Evolutionary conservation across 371 early-diverging fungal genomes (phyloP), one percentile per base, ranked within the genome.

Genomic region (Apophysomyces variabilis): DNA sequence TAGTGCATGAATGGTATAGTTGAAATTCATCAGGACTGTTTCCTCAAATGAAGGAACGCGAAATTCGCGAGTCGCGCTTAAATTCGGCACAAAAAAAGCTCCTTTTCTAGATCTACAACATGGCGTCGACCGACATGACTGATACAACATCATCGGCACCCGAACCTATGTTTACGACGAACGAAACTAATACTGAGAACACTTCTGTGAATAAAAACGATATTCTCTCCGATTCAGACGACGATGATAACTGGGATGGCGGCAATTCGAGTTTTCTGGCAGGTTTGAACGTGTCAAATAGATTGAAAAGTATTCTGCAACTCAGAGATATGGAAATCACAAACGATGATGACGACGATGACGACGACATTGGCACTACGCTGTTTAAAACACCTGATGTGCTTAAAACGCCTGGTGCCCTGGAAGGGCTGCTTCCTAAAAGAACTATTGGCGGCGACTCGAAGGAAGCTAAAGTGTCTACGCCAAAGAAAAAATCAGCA

Each of bases 351-450:
- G 65, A 69, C 9, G 69, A 65, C 36, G 65, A 61, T 16, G 66
- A 68, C 36, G 58, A 57, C 14, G 67, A 66, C 41, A 54, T 57
- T 18, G 67, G 61, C 35, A 54, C 56, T 58, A 47, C 63, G 0
- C 38, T 69, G 43, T 65, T 69, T 50, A 38, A 61, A 21, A 69
- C 69, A 41, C 69, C 69, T 6, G 61, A 65, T 3, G 69, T 65
- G 7, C 38, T 62, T 7, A 69, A 61, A 45, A 39, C 69, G 32
- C 46, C 61, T 0, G 69, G 54, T 18, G 63, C 65, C 12, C 65
- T 50, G 54, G 54, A 50, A 50, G 21, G 21, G 2, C 54, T 50
- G 21, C 54, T 50, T 21, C 35, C 54, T 16, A 50, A 50, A 21
- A 50, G 21, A 50, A 9, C 54, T 21, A 26, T 21, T 18, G 54